Base-by-base conservation (phyloP, 2,329 filamentous ascomycete species). In the Ophiostoma sp. region DNA sequence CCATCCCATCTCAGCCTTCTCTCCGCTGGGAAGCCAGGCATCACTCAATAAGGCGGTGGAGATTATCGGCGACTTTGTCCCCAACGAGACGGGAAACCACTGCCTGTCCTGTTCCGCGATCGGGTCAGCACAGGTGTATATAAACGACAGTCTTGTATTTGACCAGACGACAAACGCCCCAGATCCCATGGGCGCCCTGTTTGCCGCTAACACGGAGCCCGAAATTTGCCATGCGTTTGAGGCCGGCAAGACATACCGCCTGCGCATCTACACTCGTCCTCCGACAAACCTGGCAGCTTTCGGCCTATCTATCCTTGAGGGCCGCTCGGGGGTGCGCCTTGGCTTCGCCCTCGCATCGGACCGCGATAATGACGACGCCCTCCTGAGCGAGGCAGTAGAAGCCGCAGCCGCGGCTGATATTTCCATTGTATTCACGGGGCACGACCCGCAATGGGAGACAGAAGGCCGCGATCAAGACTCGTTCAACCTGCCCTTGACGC, bases 381-480 rank as follows among this genome's bases (percentile, higher is more conserved):
- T 62, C 4, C 23, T 57, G 8, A 13, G 8, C 11, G 52, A 57
- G 10, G 52, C 52, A 3, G 52, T 7, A 31, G 20, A 41, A 27
- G 67, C 48, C 11, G 67, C 67, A 2, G 44, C 67, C 10, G 35
- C 36, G 74, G 86, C 90, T 15, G 89, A 89, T 2, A 80, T 92
- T 7, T 83, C 92, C 1, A 84, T 91, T 67, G 85, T 90, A 13
- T 89, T 90, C 1, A 81, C 92, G 1, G 89, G 91, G 76, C 86
- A 86, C 5, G 89, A 92, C 76, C 92, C 89, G 89, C 90, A 92
- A 76, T 90, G 88, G 1, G 90, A 92, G 77, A 89, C 89, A 0
- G 90, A 90, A 71, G 89, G 91, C 76, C 84, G 89, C 62, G 80
- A 83, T 69, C 86, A 81, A 70, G 86, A 88, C 84, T 85, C 86